Evolutionary conservation across 2,329 filamentous ascomycete genomes (phyloP).

Genomic region (Pseudogymnoascus sp.): DNA sequence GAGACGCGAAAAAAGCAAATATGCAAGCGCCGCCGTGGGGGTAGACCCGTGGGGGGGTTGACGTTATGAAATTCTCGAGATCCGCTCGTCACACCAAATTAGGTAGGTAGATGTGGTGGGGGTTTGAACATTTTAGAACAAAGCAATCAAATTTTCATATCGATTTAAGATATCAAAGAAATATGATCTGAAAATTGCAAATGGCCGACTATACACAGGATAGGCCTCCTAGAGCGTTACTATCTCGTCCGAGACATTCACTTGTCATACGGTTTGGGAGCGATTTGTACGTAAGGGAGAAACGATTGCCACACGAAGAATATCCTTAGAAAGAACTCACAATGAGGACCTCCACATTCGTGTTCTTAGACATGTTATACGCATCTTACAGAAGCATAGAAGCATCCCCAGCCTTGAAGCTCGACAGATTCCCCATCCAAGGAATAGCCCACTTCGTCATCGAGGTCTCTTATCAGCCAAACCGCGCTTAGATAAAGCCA

Average conservation of each 20-base stretch:
- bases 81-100: constrained; percentile 5
- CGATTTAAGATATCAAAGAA: background rate
- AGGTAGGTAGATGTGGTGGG: background rate
- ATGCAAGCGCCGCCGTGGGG: constrained; percentile 3
- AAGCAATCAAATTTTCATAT: background rate
- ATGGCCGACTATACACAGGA: background rate
- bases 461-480: constrained; percentile 5
- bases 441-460: constrained; percentile 10
- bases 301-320: background rate
- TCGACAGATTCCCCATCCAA: background rate
- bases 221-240: background rate
- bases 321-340: constrained; percentile 34
- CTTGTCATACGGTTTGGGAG: background rate
- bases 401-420: background rate
- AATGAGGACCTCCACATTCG: constrained; percentile 50
- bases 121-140: background rate
- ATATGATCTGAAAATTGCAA: constrained; percentile 2
- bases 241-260: background rate
- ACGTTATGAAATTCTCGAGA: constrained; percentile 7
- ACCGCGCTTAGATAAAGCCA: constrained; percentile 12
- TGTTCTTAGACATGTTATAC: constrained; percentile 37
- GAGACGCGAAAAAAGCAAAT: constrained; percentile 7
- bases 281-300: background rate
- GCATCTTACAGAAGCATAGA: constrained; percentile 13
- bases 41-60: background rate